Evolutionary conservation across 768 basidiomycete species (phyloP).

Genomic region (Serendipita sp.): DNA sequence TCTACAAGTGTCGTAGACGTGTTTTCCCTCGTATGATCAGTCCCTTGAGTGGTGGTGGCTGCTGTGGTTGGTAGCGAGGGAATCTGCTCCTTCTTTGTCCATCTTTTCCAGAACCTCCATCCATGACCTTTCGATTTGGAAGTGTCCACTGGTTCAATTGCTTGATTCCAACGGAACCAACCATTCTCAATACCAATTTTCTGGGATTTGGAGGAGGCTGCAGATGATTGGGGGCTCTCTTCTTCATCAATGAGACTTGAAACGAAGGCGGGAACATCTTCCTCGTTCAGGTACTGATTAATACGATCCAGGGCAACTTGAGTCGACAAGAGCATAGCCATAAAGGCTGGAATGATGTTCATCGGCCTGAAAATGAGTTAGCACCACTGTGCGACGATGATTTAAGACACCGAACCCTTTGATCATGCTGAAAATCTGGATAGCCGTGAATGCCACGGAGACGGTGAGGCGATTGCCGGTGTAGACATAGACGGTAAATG

Average conservation of each 20-base stretch:
- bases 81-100: not conserved
- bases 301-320: conserved; percentile 24
- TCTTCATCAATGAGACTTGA: conserved; percentile 15
- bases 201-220: not conserved
- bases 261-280: conserved; percentile 23
- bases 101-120: conserved; percentile 6
- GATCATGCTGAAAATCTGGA: not conserved
- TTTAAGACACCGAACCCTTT: not conserved
- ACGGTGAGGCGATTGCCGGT: conserved; percentile 22
- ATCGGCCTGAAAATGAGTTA: conserved; percentile 9
- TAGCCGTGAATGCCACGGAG: conserved; percentile 23
- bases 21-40: not conserved
- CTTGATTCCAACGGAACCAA: conserved; percentile 19
- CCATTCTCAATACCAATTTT: conserved; percentile 21
- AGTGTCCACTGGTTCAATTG: conserved; percentile 10
- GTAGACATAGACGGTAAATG: conserved; percentile 21
- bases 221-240: not conserved
- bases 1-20: not conserved
- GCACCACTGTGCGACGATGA: not conserved
- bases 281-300: conserved; percentile 22
- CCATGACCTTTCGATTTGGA: not conserved
- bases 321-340: conserved; percentile 6
- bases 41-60: not conserved
- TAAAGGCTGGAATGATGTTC: conserved; percentile 9
- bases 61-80: not conserved